Base-by-base conservation (phyloP, 2,329 filamentous ascomycete genomes). In the Scolecobasidium constrictum region DNA sequence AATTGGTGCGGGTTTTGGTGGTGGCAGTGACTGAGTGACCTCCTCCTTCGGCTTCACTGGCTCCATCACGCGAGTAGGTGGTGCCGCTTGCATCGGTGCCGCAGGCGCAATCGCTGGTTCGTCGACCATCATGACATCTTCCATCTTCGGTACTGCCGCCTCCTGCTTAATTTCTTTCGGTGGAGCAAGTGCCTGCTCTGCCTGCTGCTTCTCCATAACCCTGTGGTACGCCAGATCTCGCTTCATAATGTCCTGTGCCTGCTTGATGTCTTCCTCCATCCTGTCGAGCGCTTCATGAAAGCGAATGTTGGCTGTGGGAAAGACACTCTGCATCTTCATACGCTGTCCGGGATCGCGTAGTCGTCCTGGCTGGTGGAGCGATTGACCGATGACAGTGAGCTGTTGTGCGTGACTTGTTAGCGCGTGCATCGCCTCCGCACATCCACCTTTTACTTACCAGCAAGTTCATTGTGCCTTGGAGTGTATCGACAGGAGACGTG, bases 241-340 rank as follows among this genome's bases (percentile, higher is more conserved):
- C 19, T 45, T 52, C 50, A 63, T 53, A 5, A 62, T 55, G 7
- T 48, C 41, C 40, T 55, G 49, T 12, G 58, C 57, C 13, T 51
- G 38, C 50, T 65, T 61, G 33, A 72, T 52, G 42, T 72, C 62
- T 35, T 60, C 58, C 49, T 72, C 68, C 12, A 73, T 58, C 45
- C 65, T 58, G 53, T 73, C 69, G n/a, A 73, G 62, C n/a, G 65
- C 63, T 37, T 68, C 60, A 49, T 73, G 66, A 47, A 68, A 73
- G 48, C 61, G 56, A 23, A 59, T 56, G 13, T 59, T 55, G 20
- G 65, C 65, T 13, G 51, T 53, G 3, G 67, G 62, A 12, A 72
- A 52, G 33, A 54, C 47, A 12, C 53, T 46, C 21, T 56, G 49
- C 43, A 56, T 58, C 40, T 64, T 57, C 47, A 63, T 52, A 47